Evolutionary conservation across 352 stramenopile species (phyloP).

Genomic region (Phytophthora syringae): DNA sequence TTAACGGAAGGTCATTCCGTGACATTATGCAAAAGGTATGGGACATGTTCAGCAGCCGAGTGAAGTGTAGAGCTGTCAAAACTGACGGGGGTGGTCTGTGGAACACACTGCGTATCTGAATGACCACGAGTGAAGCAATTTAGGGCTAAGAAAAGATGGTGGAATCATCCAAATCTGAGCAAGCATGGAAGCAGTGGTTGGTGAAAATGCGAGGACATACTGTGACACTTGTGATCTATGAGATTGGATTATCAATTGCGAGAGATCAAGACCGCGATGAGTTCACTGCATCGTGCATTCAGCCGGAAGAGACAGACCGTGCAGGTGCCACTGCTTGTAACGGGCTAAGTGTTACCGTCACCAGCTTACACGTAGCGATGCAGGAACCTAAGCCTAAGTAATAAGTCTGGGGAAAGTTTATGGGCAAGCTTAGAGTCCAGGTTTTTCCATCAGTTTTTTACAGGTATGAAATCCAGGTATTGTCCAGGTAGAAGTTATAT

Average conservation of each 20-base stretch:
- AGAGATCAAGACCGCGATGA: conserved; percentile 8
- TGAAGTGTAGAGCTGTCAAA: not conserved
- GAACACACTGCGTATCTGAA: too few relatives aligned
- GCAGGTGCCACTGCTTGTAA: not conserved
- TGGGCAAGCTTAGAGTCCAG: too few relatives aligned
- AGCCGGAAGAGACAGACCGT: conserved; percentile 2
- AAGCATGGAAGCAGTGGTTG: conserved; percentile 7
- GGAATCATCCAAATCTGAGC: not conserved
- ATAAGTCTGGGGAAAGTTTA: too few relatives aligned
- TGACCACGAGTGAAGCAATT: not conserved
- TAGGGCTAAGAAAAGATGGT: not conserved
- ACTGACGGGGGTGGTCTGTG: conserved; percentile 1
- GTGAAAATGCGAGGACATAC: conserved; percentile 7
- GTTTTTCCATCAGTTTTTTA: too few relatives aligned
- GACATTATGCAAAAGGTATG: not conserved
- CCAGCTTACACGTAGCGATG: too few relatives aligned
- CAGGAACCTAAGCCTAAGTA: too few relatives aligned
- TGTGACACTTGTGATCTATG: conserved; percentile 9
- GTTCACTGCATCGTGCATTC: conserved; percentile 6
- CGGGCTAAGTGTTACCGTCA: too few relatives aligned
- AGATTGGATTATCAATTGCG: conserved; percentile 8
- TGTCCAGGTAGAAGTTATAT: too few relatives aligned
- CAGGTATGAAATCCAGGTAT: too few relatives aligned
- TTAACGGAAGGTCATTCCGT: not conserved
- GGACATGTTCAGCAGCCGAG: not conserved